Conservation (phyloP, 2,329 filamentous ascomycete species). For the Nemania sp. region DNA sequence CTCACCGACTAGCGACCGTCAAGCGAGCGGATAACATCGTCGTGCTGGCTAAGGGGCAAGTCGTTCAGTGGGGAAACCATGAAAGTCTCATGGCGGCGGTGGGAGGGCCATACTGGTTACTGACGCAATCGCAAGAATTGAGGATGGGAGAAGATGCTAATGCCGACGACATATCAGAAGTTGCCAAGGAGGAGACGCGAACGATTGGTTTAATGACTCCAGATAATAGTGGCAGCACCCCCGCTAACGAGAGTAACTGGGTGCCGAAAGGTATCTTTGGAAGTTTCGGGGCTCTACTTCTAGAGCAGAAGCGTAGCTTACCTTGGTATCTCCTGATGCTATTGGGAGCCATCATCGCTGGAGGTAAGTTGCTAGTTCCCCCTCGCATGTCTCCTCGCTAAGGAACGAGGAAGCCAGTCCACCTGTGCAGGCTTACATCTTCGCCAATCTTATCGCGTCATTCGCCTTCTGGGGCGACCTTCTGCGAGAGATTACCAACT, state of each 20-base stretch:
- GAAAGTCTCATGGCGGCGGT: constrained; percentile 66
- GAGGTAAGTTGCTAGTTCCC: constrained; percentile 32
- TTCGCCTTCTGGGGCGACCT: constrained; percentile 36
- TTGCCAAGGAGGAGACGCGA: constrained; percentile 42
- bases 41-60: constrained; percentile 59
- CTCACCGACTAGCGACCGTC: constrained; percentile 62
- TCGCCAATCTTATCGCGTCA: constrained; percentile 54
- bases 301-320: constrained; percentile 38
- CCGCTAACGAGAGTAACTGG: constrained; percentile 14
- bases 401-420: constrained; percentile 42
- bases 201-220: constrained; percentile 47
- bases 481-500: constrained; percentile 46
- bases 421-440: constrained; percentile 60
- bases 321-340: constrained; percentile 40
- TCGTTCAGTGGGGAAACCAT: constrained; percentile 77
- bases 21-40: constrained; percentile 49
- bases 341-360: constrained; percentile 42
- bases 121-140: constrained; percentile 67
- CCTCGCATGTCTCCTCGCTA: constrained; percentile 10
- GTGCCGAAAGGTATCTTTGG: constrained; percentile 33
- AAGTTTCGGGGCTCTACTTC: constrained; percentile 37
- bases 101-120: constrained; percentile 66
- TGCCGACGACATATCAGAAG: constrained; percentile 40
- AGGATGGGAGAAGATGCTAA: constrained; percentile 51
- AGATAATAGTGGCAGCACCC: constrained; percentile 43